Evolutionary conservation across 306 rosid genomes (phyloP).

Genomic region (Citrullus mucosospermus): DNA sequence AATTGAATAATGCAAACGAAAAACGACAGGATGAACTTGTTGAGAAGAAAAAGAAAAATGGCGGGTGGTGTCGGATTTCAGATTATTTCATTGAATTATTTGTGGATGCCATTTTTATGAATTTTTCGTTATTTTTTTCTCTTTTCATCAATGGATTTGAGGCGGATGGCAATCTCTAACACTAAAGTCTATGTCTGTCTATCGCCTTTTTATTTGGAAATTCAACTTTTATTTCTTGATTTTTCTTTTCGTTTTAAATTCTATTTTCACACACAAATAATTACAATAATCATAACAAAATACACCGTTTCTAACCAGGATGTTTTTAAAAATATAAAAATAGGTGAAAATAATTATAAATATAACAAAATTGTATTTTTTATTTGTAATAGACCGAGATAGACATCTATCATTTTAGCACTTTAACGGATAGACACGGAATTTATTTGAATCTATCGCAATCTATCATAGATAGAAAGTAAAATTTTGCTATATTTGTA

Average conservation of each 20-base stretch:
- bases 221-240: not conserved
- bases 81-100: not conserved
- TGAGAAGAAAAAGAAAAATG: slow-evolving; percentile 2
- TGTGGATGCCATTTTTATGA: not conserved
- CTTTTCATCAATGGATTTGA: not conserved
- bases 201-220: not conserved
- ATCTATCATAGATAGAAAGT: too few species aligned
- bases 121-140: not conserved
- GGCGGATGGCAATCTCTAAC: not conserved
- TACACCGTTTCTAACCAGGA: too few species aligned
- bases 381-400: too few species aligned
- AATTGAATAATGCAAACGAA: not conserved
- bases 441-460: too few species aligned
- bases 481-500: too few species aligned
- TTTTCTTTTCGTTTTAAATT: not conserved
- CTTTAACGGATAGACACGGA: too few species aligned
- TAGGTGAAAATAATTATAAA: too few species aligned
- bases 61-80: slow-evolving; percentile 6
- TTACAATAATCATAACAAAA: too few species aligned
- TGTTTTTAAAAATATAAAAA: too few species aligned
- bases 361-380: too few species aligned
- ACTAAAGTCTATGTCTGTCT: too few species aligned
- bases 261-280: not conserved
- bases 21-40: slow-evolving; percentile 20
- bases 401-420: too few species aligned